Percentiles rank a stretch among this genome's conserved stretches.
Conservation (phyloP, 495 filamentous ascomycete genomes). For the Pyrenula massariospora region DNA sequence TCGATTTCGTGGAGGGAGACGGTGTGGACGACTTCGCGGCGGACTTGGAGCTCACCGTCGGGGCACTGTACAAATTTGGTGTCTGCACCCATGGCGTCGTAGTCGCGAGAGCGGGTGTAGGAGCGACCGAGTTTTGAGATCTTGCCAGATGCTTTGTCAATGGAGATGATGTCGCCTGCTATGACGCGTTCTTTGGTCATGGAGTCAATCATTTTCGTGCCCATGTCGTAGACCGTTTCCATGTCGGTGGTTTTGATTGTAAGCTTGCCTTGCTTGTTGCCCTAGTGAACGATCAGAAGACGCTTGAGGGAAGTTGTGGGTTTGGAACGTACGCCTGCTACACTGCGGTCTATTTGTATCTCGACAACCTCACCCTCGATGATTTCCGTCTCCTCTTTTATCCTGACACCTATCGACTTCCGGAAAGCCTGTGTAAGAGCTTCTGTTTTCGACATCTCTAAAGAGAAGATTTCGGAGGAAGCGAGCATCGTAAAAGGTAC, state of each 20-base stretch:
- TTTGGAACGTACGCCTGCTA: constrained; percentile 59
- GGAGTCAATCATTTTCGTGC: constrained; percentile 97
- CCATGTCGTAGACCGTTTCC: constrained; percentile 99
- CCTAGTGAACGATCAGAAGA: constrained; percentile 24
- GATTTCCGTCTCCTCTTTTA: constrained; percentile 97
- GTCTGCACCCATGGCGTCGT: constrained; percentile 98
- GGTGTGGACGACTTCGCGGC: constrained; percentile 93
- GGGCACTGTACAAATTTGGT: constrained; percentile 97
- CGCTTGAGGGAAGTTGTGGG: not conserved
- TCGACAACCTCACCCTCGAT: constrained; percentile 99
- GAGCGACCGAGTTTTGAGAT: constrained; percentile 93
- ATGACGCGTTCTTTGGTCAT: constrained; percentile 99
- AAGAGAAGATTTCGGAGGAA: constrained; percentile 90
- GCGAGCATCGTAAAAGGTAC: constrained; percentile 94
- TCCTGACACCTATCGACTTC: constrained; percentile 90
- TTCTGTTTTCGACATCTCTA: constrained; percentile 99
- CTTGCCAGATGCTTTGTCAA: constrained; percentile 95
- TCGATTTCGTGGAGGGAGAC: constrained; percentile 97
- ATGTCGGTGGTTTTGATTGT: constrained; percentile 99
- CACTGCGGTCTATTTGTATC: constrained; percentile 95
- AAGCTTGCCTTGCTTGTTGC: constrained; percentile 94
- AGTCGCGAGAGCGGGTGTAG: constrained; percentile 87
- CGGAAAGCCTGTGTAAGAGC: constrained; percentile 95
- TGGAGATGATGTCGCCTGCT: constrained; percentile 94
- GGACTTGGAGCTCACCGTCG: constrained; percentile 96